phyloP scores from a whole-genome alignment of 495 filamentous ascomycete species.

The Aspergillus ellipticus region DNA sequence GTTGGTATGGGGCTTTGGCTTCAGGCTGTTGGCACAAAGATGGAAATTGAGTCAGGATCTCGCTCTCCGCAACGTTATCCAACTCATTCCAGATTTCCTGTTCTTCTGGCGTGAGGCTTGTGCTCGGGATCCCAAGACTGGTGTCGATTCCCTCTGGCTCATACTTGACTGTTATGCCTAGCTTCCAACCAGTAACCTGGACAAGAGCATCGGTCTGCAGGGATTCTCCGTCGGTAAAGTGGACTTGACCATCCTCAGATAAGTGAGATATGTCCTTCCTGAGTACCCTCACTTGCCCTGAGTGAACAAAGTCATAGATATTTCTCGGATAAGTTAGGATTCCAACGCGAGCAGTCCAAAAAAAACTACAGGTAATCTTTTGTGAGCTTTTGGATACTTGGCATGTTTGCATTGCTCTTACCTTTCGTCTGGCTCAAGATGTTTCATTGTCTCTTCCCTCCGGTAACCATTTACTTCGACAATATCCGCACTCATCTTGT shows the following conservation, averaged over 20 bases:
- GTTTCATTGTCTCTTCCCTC: not conserved
- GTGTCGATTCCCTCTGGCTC: constrained; percentile 46
- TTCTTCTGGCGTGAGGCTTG: constrained; percentile 14
- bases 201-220: constrained; percentile 58
- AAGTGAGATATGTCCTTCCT: constrained; percentile 57
- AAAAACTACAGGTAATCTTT: constrained; percentile 45
- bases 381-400: constrained; percentile 56
- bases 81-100: constrained; percentile 8
- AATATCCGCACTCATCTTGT: constrained; percentile 54
- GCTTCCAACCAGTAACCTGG: constrained; percentile 65
- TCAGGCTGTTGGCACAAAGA: constrained; percentile 45
- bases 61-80: constrained; percentile 50
- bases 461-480: constrained; percentile 51
- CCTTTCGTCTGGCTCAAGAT: constrained; percentile 5
- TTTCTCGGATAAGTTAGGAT: constrained; percentile 66
- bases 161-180: constrained; percentile 58
- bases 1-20: constrained; percentile 30
- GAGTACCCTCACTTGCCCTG: constrained; percentile 57
- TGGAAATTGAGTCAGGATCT: constrained; percentile 65
- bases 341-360: constrained; percentile 59
- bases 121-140: constrained; percentile 34
- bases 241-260: constrained; percentile 36
- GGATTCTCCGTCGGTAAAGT: constrained; percentile 51
- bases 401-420: constrained; percentile 46
- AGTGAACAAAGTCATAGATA: constrained; percentile 57